phyloP scores from a whole-genome alignment of 2,329 filamentous ascomycete species.

The Aspergillus quadricinctus region DNA sequence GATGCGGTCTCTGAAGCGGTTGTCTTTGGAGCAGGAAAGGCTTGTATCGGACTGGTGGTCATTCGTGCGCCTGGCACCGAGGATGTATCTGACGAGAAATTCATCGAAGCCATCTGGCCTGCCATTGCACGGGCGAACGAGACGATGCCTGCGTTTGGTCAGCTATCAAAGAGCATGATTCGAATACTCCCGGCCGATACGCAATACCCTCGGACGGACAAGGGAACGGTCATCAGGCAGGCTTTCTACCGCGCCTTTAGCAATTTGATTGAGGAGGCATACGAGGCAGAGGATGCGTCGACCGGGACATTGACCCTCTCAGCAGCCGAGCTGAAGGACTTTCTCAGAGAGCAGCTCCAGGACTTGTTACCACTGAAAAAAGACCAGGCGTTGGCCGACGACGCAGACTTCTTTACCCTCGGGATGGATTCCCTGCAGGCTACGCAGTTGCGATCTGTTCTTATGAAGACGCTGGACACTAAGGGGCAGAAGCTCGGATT shows the following conservation, averaged over 20 bases:
- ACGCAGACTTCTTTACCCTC: conserved; percentile 55
- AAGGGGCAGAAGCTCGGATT: conserved; percentile 47
- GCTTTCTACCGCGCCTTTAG: conserved; percentile 47
- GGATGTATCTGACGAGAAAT: conserved; percentile 41
- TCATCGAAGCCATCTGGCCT: conserved; percentile 48
- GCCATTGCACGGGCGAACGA: conserved; percentile 50
- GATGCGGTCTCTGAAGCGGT: conserved; percentile 53
- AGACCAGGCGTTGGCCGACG: conserved; percentile 21
- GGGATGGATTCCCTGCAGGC: conserved; percentile 59
- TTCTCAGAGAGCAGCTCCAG: conserved; percentile 30
- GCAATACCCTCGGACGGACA: conserved; percentile 51
- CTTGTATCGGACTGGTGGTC: conserved; percentile 52
- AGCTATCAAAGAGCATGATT: conserved; percentile 52
- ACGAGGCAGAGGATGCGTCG: conserved; percentile 25
- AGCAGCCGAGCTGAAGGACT: conserved; percentile 28
- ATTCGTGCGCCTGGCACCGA: conserved; percentile 46
- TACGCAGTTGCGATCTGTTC: conserved; percentile 49
- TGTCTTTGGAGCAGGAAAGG: conserved; percentile 53
- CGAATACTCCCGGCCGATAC: conserved; percentile 44
- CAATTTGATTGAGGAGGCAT: conserved; percentile 44
- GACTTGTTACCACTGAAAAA: conserved; percentile 21
- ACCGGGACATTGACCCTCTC: conserved; percentile 20
- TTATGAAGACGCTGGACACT: conserved; percentile 49
- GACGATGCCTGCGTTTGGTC: conserved; percentile 49
- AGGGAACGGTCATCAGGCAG: conserved; percentile 52